Evolutionary conservation across 441 rosid genomes (phyloP).

Genomic region (Croton setiger): DNA sequence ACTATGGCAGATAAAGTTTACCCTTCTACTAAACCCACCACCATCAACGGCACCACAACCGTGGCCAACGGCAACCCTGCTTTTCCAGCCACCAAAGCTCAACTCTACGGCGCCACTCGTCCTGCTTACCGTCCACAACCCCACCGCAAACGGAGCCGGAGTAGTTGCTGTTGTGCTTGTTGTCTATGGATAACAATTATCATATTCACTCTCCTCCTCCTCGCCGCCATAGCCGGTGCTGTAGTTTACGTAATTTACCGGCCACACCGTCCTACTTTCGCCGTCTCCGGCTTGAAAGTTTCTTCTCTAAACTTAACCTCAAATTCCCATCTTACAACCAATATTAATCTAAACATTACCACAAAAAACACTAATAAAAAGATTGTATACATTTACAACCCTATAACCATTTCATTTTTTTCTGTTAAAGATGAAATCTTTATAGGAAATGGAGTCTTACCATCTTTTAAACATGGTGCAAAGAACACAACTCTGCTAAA

Average conservation of each 20-base stretch:
- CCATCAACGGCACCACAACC: constrained; percentile 28
- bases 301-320: constrained; percentile 61
- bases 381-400: constrained; percentile 53
- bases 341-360: constrained; percentile 56
- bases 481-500: constrained; percentile 69
- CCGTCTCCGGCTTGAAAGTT: constrained; percentile 56
- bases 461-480: constrained; percentile 53
- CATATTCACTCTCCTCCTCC: constrained; percentile 50
- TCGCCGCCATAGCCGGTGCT: constrained; percentile 44
- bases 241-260: constrained; percentile 68
- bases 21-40: constrained; percentile 51
- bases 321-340: constrained; percentile 40
- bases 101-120: constrained; percentile 66
- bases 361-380: constrained; percentile 81
- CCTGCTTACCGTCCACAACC: constrained; percentile 74
- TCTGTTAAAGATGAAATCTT: constrained; percentile 35
- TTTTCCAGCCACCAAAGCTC: constrained; percentile 68
- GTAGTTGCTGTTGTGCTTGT: constrained; percentile 58
- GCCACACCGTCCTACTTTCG: constrained; percentile 75
- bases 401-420: constrained; percentile 34
- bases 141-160: constrained; percentile 41
- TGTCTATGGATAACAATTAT: constrained; percentile 53
- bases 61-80: constrained; percentile 33
- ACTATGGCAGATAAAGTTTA: constrained; percentile 59
- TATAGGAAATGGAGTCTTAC: constrained; percentile 50